These are phyloP conservation scores for Athelia psychrophila DNA, from an alignment of 1,284 basidiomycete species.

Conservation along the genomic window DNA sequence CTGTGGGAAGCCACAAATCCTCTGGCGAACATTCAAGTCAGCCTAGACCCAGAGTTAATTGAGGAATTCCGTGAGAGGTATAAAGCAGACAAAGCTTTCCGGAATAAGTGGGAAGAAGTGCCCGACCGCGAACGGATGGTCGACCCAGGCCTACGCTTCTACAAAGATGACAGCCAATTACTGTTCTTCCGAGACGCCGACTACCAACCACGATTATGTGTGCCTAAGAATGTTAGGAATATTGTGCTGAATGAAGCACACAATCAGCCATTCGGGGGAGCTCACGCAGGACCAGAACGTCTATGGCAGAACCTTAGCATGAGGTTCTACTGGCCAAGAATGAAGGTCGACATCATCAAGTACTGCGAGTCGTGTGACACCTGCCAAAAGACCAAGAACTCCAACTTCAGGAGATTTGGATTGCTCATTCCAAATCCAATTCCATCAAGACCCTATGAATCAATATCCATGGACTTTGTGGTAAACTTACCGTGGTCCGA, in stretches of 20 bases:
- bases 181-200: not conserved
- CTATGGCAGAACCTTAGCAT: not conserved
- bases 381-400: slow-evolving; percentile 18
- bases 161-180: not conserved
- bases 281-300: not conserved
- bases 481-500: slow-evolving; percentile 12
- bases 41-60: not conserved
- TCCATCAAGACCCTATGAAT: slow-evolving; percentile 14
- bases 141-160: not conserved
- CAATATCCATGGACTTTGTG: slow-evolving; percentile 18
- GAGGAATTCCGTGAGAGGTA: not conserved
- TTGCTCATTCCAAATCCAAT: slow-evolving; percentile 11
- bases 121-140: not conserved
- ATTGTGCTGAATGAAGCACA: not conserved
- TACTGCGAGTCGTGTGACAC: slow-evolving; percentile 19
- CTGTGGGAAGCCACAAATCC: not conserved
- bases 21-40: not conserved
- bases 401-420: slow-evolving; percentile 4
- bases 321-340: slow-evolving; percentile 9
- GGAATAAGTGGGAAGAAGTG: not conserved
- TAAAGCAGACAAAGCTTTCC: not conserved
- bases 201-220: not conserved
- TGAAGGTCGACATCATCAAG: slow-evolving; percentile 4
- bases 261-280: not conserved
- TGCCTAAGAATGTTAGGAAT: not conserved